Evolutionary conservation across 2,329 filamentous ascomycete genomes (phyloP).

Genomic region (Epichloe sp.): DNA sequence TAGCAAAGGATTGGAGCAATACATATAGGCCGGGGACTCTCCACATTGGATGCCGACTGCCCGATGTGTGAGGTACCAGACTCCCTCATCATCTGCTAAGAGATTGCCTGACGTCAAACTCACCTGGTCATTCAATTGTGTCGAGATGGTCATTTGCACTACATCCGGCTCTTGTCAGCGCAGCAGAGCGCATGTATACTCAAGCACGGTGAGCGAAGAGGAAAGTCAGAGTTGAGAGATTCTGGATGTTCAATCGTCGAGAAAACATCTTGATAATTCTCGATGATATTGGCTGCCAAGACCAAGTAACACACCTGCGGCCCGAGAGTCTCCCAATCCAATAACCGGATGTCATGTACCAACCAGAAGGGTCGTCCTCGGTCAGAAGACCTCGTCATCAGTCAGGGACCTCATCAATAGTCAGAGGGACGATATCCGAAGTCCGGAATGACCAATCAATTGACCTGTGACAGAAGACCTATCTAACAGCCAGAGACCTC

Average conservation of each 20-base stretch:
- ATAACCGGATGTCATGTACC: background rate
- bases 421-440: no score
- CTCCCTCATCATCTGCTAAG: background rate
- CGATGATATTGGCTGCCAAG: background rate
- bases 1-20: background rate
- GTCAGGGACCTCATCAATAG: no score
- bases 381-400: no score
- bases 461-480: no score
- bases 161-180: background rate
- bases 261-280: background rate
- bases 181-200: background rate
- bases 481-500: no score
- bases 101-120: background rate
- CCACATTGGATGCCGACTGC: background rate
- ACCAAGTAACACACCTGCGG: background rate
- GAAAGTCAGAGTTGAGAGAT: background rate
- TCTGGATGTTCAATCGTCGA: background rate
- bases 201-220: background rate
- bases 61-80: background rate
- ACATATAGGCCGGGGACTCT: no score
- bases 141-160: background rate
- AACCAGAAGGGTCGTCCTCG: background rate
- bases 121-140: background rate
- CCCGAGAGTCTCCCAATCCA: background rate
- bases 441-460: no score